Evolutionary conservation across 2,329 filamentous ascomycete genomes (phyloP).

Genomic region (Diatrype stigma): DNA sequence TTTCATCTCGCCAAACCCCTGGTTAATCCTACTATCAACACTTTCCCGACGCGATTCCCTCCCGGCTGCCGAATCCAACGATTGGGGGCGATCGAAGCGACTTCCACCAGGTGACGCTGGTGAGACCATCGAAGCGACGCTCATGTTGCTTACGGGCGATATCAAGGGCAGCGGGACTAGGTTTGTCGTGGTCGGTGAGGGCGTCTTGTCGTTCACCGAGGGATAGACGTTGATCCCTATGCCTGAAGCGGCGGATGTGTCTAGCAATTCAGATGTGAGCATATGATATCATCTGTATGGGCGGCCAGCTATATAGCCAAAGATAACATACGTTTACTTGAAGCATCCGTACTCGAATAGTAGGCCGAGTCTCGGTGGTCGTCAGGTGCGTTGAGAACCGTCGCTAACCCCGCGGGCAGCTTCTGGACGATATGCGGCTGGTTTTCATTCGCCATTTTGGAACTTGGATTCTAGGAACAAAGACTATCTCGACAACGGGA

Average conservation of each 20-base stretch:
- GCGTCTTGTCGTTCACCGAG: conserved; percentile 55
- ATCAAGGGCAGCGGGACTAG: conserved; percentile 48
- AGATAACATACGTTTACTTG: conserved; percentile 45
- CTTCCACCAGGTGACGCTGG: conserved; percentile 47
- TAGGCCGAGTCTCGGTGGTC: conserved; percentile 50
- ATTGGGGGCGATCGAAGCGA: conserved; percentile 41
- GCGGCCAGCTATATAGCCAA: conserved; percentile 6
- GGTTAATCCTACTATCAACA: conserved; percentile 74
- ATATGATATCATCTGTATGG: conserved; percentile 8
- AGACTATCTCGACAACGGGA: no score
- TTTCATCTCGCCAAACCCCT: conserved; percentile 64
- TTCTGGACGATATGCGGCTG: conserved; percentile 38
- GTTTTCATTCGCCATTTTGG: conserved; percentile 34
- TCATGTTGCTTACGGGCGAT: conserved; percentile 60
- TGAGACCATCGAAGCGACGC: conserved; percentile 62
- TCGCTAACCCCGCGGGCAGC: conserved; percentile 44
- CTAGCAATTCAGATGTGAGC: conserved; percentile 26
- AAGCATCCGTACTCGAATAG: conserved; percentile 44
- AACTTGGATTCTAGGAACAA: no score
- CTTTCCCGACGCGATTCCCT: conserved; percentile 66
- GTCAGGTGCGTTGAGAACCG: conserved; percentile 48
- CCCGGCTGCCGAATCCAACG: conserved; percentile 36
- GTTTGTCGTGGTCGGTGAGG: conserved; percentile 53
- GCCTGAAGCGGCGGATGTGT: conserved; percentile 43
- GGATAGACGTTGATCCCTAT: conserved; percentile 43